Conservation (phyloP, 176 grass and related monocot genomes). For the Triticum turgidum region DNA sequence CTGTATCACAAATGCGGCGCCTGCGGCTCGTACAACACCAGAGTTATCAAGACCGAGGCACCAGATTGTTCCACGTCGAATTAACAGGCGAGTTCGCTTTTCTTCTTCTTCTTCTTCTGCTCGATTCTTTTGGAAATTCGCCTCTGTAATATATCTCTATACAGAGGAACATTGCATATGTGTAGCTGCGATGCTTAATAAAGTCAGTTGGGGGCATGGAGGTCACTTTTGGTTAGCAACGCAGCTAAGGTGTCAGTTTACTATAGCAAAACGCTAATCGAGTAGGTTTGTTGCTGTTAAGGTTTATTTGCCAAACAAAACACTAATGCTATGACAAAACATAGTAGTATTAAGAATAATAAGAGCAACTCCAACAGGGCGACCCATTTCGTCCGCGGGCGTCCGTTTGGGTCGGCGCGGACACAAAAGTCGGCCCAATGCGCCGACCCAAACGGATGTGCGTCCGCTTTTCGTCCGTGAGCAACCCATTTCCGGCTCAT, state of each 20-base stretch:
- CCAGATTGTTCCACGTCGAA: conserved; percentile 48
- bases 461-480: no score
- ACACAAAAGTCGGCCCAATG: no score
- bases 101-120: background rate
- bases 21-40: conserved; percentile 83
- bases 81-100: conserved; percentile 39
- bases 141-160: conserved; percentile 27
- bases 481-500: no score
- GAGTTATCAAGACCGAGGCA: conserved; percentile 75
- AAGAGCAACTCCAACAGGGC: no score
- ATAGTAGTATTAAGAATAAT: no score
- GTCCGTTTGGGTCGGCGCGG: no score
- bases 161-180: background rate
- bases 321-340: no score
- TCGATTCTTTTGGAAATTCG: background rate
- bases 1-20: conserved; percentile 78
- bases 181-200: background rate
- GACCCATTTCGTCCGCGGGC: no score
- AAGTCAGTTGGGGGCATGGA: background rate
- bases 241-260: background rate
- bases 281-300: no score
- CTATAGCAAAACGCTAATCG: background rate
- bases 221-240: background rate
- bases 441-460: no score
- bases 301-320: no score